Percentiles rank a stretch among this genome's conserved stretches.
Conservation (phyloP, 176 grass and related monocot genomes). For the Musa beccarii region DNA sequence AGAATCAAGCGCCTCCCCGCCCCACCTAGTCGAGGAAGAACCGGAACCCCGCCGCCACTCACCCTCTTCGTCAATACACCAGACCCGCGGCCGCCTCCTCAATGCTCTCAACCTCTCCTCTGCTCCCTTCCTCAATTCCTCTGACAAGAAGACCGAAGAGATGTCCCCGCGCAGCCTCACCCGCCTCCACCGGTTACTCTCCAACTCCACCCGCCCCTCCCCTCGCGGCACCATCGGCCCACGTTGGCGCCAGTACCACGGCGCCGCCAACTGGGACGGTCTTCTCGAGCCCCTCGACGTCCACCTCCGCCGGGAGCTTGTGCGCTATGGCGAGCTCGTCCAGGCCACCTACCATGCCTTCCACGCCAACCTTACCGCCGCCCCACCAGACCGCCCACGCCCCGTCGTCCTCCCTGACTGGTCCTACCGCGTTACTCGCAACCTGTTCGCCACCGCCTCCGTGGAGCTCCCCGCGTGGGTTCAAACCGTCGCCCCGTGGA, state of each 20-base stretch:
- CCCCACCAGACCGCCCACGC: conserved; percentile 21
- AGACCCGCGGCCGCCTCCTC: background rate
- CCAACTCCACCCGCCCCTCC: background rate
- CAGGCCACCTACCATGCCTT: conserved; percentile 31
- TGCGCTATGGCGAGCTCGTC: conserved; percentile 41
- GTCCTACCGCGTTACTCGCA: conserved; percentile 27
- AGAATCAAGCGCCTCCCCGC: background rate
- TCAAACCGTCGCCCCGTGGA: background rate
- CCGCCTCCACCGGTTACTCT: background rate
- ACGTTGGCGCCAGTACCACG: conserved; percentile 42
- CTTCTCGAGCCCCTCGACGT: conserved; percentile 39
- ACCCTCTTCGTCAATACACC: background rate
- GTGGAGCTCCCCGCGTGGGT: conserved; percentile 17
- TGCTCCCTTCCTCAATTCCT: background rate
- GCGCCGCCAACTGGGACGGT: conserved; percentile 33
- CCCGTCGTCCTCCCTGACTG: conserved; percentile 13
- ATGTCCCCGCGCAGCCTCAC: background rate
- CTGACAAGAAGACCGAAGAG: background rate
- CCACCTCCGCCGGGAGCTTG: conserved; percentile 33
- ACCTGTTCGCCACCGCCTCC: conserved; percentile 34
- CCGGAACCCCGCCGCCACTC: background rate
- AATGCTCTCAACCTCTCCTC: background rate
- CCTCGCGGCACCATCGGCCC: conserved; percentile 7
- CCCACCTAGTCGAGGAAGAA: background rate
- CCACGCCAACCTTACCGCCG: conserved; percentile 11